Conservation (phyloP, 108 stramenopile genomes). For the Nitzschia palea region DNA sequence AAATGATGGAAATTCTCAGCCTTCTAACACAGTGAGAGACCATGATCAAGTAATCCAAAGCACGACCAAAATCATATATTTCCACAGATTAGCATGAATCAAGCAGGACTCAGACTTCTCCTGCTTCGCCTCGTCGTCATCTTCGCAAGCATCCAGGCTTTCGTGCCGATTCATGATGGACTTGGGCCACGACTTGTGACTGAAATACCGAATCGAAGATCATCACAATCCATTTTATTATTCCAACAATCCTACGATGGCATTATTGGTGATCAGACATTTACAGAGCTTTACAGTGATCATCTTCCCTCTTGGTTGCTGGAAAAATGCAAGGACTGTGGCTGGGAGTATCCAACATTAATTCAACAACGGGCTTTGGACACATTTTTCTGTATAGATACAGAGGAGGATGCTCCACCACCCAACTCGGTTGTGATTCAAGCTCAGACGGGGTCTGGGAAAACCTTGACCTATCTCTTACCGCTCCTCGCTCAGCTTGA, state of each 20-base stretch:
- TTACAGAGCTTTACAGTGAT: conserved; percentile 55
- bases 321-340: conserved; percentile 49
- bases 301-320: conserved; percentile 66
- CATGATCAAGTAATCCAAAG: too few species aligned
- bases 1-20: too few species aligned
- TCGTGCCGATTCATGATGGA: too few species aligned
- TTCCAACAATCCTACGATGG: not conserved
- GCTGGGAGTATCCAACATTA: conserved; percentile 61
- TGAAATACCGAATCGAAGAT: too few species aligned
- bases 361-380: conserved; percentile 68
- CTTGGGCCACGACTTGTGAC: too few species aligned
- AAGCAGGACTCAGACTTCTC: too few species aligned
- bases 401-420: not conserved
- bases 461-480: conserved; percentile 77
- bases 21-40: too few species aligned
- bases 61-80: too few species aligned
- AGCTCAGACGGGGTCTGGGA: conserved; percentile 82
- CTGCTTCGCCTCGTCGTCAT: too few species aligned
- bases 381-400: conserved; percentile 25
- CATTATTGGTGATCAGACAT: conserved; percentile 40
- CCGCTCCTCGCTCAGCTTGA: conserved; percentile 65
- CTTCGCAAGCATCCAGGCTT: too few species aligned
- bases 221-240: too few species aligned
- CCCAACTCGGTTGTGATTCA: conserved; percentile 63
- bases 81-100: too few species aligned